A percentile compares a stretch with the other conserved stretches of the same genome.
Conservation (phyloP, 345 rosid species). For the Dipteronia dyeriana region DNA sequence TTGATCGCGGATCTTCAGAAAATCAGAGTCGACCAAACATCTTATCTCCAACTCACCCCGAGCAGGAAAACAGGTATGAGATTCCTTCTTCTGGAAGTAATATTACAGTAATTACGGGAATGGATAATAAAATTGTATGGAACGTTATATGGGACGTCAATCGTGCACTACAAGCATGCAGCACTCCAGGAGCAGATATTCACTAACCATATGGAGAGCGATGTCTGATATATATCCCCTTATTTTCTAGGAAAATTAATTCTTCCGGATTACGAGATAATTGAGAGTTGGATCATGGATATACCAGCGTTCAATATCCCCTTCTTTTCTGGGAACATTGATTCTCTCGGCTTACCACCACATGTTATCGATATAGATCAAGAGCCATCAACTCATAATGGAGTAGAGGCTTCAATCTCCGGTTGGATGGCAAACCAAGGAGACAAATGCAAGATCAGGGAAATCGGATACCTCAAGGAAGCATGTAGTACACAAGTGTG, state of each 20-base stretch:
- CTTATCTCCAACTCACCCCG: background rate
- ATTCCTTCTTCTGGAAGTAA: background rate
- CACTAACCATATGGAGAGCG: background rate
- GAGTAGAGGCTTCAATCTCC: background rate
- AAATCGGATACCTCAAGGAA: background rate
- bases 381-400: background rate
- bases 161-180: conserved; percentile 14
- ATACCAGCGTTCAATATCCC: conserved; percentile 8
- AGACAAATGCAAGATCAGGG: background rate
- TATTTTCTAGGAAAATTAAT: background rate
- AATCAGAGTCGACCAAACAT: background rate
- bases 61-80: background rate
- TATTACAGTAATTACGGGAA: background rate
- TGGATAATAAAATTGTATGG: background rate
- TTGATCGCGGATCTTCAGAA: background rate
- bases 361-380: background rate
- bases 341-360: background rate
- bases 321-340: background rate
- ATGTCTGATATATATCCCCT: conserved; percentile 6
- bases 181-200: background rate
- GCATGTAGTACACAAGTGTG: background rate
- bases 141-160: background rate
- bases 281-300: background rate
- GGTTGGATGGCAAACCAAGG: background rate
- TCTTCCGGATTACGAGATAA: background rate